Evolutionary conservation across 1,284 basidiomycete genomes (phyloP), one percentile per base, ranked within the genome.

Genomic region (Chalciporus sp.): DNA sequence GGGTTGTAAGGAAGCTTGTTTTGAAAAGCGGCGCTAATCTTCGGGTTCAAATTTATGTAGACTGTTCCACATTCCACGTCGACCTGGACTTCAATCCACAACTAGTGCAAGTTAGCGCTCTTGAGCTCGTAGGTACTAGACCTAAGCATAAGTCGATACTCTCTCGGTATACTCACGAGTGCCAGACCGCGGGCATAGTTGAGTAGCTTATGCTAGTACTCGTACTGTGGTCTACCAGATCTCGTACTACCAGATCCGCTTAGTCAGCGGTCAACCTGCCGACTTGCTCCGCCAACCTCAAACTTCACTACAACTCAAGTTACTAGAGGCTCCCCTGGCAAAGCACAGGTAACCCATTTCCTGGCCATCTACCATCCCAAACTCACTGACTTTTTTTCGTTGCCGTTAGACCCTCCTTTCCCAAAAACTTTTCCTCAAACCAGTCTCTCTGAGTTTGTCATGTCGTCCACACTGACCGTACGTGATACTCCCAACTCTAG

Each of bases 391-490:
- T 20, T 41, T 31, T n/a, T 41, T 2, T n/a, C 0, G 10, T 29
- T 58, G 58, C 55, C 49, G 3, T 41, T 44, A 52, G 47, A 51
- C 61, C 16, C 26, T 65, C 59, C 50, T 64, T 63, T 50, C 42
- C 42, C 37, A 49, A 48, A 53, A 42, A 47, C 46, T 50, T 42
- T 31, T 35, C 40, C n/a, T 37, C 42, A 50, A 56, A 59, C 56
- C 42, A 51, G 29, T 59, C 48, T 39, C 60, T 61, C 40, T 16
- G 51, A 58, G 57, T 48, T 47, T 58, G 63, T 55, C 60, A 86
- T 86, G 84, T 86, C 84, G 61, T 69, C 82, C 65, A 86, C 85
- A 60, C 73, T 87, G 65, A 87, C 86, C 67, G 85, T 87, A 56
- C 50, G 75, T 65, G 31, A 7, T 29, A 12, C 23, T 41, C 31